These are phyloP conservation scores for Volvox reticuliferus DNA, from an alignment of 139 green algal species.

Conservation along the genomic window DNA sequence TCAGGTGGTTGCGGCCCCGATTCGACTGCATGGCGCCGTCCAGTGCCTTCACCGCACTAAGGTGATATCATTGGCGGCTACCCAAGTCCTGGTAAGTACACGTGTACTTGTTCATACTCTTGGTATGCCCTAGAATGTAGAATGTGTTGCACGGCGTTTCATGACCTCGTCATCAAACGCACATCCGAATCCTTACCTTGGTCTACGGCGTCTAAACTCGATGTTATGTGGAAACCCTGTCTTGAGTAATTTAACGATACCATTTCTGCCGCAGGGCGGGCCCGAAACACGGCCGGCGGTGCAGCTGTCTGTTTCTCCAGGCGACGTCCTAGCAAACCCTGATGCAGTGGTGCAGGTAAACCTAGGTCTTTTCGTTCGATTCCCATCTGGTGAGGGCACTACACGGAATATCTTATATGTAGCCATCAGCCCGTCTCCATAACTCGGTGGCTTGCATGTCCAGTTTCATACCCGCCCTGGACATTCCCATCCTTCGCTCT, in stretches of 20 bases:
- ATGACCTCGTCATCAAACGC: background rate
- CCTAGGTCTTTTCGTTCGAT: too few species aligned
- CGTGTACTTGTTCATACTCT: background rate
- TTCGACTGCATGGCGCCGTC: background rate
- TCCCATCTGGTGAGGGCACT: too few species aligned
- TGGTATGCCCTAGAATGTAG: background rate
- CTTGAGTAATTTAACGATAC: background rate
- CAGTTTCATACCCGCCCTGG: too few species aligned
- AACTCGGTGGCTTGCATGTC: too few species aligned
- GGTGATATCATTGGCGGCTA: background rate
- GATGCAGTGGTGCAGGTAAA: slow-evolving; percentile 26
- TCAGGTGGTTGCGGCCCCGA: background rate
- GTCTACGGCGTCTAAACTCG: background rate
- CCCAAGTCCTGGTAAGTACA: background rate
- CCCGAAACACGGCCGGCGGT: slow-evolving; percentile 4
- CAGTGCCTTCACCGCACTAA: background rate
- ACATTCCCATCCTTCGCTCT: too few species aligned
- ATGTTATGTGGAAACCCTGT: background rate
- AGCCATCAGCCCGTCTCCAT: too few species aligned
- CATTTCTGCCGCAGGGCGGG: background rate
- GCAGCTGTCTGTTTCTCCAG: background rate
- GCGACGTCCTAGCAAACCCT: background rate
- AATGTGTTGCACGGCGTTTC: background rate
- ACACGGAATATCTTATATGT: too few species aligned
- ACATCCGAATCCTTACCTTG: background rate